Evolutionary conservation across 1,284 basidiomycete species (phyloP).

Genomic region (Coniophora puteana): DNA sequence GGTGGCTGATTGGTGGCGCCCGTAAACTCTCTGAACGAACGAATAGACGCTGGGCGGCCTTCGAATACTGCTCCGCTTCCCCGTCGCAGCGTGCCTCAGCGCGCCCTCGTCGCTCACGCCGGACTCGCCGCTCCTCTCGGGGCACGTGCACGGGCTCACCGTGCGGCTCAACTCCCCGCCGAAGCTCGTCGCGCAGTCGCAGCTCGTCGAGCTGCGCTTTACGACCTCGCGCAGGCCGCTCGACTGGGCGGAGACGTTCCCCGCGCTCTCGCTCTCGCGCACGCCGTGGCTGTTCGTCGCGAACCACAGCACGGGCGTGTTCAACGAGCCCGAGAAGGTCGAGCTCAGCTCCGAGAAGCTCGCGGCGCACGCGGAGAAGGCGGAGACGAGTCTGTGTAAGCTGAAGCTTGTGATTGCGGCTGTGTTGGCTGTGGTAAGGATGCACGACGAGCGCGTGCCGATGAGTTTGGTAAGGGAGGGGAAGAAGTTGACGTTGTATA

Average conservation of each 20-base stretch:
- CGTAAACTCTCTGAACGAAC: too few species aligned
- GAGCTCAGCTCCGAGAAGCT: slow-evolving; percentile 19
- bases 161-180: slow-evolving; percentile 14
- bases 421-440: too few species aligned
- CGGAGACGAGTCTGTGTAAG: too few species aligned
- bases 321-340: slow-evolving; percentile 25
- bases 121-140: slow-evolving; percentile 22
- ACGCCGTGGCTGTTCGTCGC: slow-evolving; percentile 34
- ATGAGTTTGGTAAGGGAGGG: too few species aligned
- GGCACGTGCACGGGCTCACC: slow-evolving; percentile 11
- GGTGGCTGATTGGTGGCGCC: too few species aligned
- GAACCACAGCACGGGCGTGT: slow-evolving; percentile 28
- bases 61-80: slow-evolving; percentile 28
- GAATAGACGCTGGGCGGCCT: slow-evolving; percentile 31
- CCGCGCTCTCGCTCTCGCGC: slow-evolving; percentile 38
- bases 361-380: slow-evolving; percentile 18
- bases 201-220: slow-evolving; percentile 38
- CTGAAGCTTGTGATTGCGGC: too few species aligned
- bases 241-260: slow-evolving; percentile 36
- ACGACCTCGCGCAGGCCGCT: slow-evolving; percentile 21
- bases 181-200: slow-evolving; percentile 28
- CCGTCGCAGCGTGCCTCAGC: slow-evolving; percentile 29
- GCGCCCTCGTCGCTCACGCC: slow-evolving; percentile 16
- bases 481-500: too few species aligned
- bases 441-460: too few species aligned